Percentiles rank a stretch among this genome's conserved stretches.
Conservation (phyloP, 2,329 filamentous ascomycete genomes). For the Colletotrichum gloeosporioides region DNA sequence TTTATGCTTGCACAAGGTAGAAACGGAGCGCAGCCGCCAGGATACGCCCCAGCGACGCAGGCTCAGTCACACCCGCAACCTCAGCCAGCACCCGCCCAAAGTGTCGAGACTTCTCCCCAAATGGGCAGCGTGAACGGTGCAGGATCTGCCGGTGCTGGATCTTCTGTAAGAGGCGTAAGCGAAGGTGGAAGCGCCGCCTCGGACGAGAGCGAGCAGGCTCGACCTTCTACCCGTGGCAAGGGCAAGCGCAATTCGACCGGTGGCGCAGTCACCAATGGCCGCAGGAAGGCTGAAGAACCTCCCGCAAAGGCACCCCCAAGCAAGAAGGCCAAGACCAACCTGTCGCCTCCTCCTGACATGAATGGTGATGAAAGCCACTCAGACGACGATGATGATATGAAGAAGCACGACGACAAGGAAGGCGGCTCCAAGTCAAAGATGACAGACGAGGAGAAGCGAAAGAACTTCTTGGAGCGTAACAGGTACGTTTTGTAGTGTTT, state of each 20-base stretch:
- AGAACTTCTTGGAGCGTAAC: conserved; percentile 96
- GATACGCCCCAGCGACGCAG: conserved; percentile 50
- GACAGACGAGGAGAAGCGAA: conserved; percentile 98
- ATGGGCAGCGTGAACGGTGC: conserved; percentile 54
- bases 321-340: conserved; percentile 76
- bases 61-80: conserved; percentile 57
- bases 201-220: conserved; percentile 74
- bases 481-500: conserved; percentile 62
- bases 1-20: conserved; percentile 86
- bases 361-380: conserved; percentile 33
- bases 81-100: conserved; percentile 39
- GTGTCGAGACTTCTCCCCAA: conserved; percentile 53
- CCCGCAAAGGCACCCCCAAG: conserved; percentile 63
- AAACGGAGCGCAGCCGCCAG: conserved; percentile 60
- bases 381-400: conserved; percentile 58
- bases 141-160: conserved; percentile 37
- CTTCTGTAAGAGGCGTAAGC: conserved; percentile 62
- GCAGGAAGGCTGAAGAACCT: conserved; percentile 78
- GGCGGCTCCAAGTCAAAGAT: conserved; percentile 76
- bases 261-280: conserved; percentile 60
- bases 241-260: conserved; percentile 68
- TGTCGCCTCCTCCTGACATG: conserved; percentile 34
- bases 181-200: conserved; percentile 74
- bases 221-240: conserved; percentile 69
- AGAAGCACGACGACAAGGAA: conserved; percentile 50